Base-by-base conservation (phyloP, 495 filamentous ascomycete genomes). In the Amniculicola lignicola region DNA sequence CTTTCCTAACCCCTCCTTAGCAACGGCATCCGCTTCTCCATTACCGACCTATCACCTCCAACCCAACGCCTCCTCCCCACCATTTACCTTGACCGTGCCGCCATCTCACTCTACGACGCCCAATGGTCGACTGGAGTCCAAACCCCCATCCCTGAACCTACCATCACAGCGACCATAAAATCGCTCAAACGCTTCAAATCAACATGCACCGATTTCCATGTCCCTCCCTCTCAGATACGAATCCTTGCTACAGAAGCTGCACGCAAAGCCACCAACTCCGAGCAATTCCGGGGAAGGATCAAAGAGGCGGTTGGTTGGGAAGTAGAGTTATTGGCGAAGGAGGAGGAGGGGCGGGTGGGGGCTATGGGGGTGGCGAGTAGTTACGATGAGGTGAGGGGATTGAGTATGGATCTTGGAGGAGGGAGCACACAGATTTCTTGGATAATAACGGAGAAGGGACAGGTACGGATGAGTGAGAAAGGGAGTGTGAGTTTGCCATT, bases 1-100 rank as follows among this genome's bases (percentile, higher is more conserved):
- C n/a, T n/a, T n/a, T n/a, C 15, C 46, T 52, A 51, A 57, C 21
- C 15, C 14, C 28, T 40, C 6, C 37, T 18, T 37, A 95, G 91
- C 74, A 96, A 96, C 78, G 91, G 90, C 55, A 92, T 96, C 61
- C 90, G 91, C 38, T 95, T 95, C 74, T 92, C 87, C 7, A 89
- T 96, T 54, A 87, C 90, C 7, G 81, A 89, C 50, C 78, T 96
- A 25, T 78, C 84, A 1, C 81, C 83, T 6, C 81, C 85, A 1
- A 81, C 74, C 2, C 74, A 84, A 14, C 84, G 91, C 12, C 79
- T 90, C 25, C 77, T 95, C 23, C 86, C 78, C 15, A 90, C 85
- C 28, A 56, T 94, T 47, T 93, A 88, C 67, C 81, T 82, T 55
- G 84, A 90, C 62, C 84, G 91, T 5, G 80, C 81, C 18, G 81